Conservation (phyloP, 2,329 filamentous ascomycete species). For the Exophiala sideris region DNA sequence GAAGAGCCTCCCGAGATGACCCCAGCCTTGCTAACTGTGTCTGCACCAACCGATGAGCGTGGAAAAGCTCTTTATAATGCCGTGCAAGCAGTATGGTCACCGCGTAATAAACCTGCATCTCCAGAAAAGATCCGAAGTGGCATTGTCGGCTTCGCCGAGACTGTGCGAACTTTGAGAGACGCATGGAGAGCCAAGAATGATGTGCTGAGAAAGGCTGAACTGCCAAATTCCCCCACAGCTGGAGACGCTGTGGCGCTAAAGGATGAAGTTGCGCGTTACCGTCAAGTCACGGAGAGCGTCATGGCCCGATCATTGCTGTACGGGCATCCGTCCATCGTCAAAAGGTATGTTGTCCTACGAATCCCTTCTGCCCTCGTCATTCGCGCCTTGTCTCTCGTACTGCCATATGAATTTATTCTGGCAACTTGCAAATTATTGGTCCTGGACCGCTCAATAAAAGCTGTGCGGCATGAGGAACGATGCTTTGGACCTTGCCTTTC, state of each 20-base stretch:
- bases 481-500: background rate
- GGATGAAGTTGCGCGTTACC: constrained; percentile 56
- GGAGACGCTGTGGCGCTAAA: constrained; percentile 52
- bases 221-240: constrained; percentile 44
- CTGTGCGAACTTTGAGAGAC: constrained; percentile 58
- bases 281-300: constrained; percentile 55
- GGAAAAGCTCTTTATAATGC: constrained; percentile 52
- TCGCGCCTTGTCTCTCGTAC: background rate
- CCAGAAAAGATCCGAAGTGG: constrained; percentile 53
- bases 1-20: constrained; percentile 53
- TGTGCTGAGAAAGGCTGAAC: constrained; percentile 56
- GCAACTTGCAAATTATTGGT: background rate
- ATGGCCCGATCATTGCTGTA: constrained; percentile 41
- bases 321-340: constrained; percentile 46
- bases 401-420: no score
- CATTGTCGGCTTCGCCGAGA: constrained; percentile 57
- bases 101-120: constrained; percentile 49
- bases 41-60: constrained; percentile 51
- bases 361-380: constrained; percentile 2
- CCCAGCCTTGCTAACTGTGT: constrained; percentile 52
- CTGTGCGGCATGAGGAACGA: background rate
- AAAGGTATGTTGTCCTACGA: constrained; percentile 45
- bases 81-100: constrained; percentile 60
- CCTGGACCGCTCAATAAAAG: background rate
- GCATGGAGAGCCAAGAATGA: constrained; percentile 59